Evolutionary conservation across 2,329 filamentous ascomycete genomes (phyloP).

Genomic region (Epichloe baconii): DNA sequence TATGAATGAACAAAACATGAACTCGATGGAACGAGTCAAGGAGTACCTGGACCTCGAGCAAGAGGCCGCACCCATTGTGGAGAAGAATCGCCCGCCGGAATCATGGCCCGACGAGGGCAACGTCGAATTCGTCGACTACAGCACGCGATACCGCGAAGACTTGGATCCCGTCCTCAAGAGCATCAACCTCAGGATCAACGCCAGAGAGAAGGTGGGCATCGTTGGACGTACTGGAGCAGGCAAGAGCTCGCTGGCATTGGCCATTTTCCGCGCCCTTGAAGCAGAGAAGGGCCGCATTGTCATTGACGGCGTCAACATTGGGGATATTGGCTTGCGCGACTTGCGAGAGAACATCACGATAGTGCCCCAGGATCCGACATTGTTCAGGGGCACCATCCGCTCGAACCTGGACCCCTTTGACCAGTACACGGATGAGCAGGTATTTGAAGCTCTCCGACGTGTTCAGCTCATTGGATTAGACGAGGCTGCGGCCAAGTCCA

Average conservation of each 20-base stretch:
- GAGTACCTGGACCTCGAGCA: conserved; percentile 96
- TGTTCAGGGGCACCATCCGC: conserved; percentile 85
- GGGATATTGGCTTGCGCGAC: conserved; percentile 81
- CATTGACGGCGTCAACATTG: conserved; percentile 85
- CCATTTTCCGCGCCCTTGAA: conserved; percentile 86
- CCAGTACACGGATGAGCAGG: conserved; percentile 77
- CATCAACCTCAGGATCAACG: conserved; percentile 73
- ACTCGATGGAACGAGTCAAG: conserved; percentile 92
- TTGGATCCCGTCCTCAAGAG: conserved; percentile 75
- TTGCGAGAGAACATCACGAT: conserved; percentile 91
- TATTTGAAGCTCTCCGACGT: conserved; percentile 73
- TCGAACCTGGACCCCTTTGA: conserved; percentile 89
- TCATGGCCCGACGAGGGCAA: conserved; percentile 79
- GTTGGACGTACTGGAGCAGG: conserved; percentile 92
- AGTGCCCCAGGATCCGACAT: conserved; percentile 89
- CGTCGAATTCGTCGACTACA: conserved; percentile 81
- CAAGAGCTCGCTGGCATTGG: conserved; percentile 88
- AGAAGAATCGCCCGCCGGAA: conserved; percentile 60
- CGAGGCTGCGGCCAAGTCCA: conserved; percentile 23
- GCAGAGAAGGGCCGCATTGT: conserved; percentile 80
- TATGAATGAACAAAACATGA: conserved; percentile 98
- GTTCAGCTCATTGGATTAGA: conserved; percentile 72
- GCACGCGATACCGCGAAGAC: conserved; percentile 76
- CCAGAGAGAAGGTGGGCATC: conserved; percentile 87
- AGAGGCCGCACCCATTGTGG: conserved; percentile 67